Evolutionary conservation across 306 rosid genomes (phyloP), one percentile per base, ranked within the genome.

Genomic region (Medicago lupulina): DNA sequence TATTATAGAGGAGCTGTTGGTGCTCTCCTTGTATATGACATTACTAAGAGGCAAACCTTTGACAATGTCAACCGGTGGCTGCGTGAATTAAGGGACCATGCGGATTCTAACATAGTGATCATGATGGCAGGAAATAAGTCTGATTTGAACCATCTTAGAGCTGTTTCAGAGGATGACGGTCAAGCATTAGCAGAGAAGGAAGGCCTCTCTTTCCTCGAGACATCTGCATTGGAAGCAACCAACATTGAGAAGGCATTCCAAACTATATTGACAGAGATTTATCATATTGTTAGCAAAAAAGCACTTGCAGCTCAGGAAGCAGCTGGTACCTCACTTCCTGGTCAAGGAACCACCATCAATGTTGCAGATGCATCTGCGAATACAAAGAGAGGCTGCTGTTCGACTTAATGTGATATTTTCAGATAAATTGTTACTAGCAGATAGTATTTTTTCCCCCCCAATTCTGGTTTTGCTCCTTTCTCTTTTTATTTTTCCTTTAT

Each of bases 41-140:
- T 95, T 70, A 95, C 99, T 3, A 95, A 95, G 90, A 86, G 91
- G 78, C 97, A 85, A 85, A 92, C 98, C 80, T 95, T 95, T 71
- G 98, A 95, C 68, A 95, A 95, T 76, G 96, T 95, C 53, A 88
- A 84, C 70, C 88, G 98, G 91, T 95, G 98, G 98, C 93, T 95
- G 10, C 97, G 97, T 54, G 98, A 95, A 72, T 76, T 95, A 89
- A 87, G 97, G 86, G 98, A 95, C 81, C 98, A 95, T 77, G 98
- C 97, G 3, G 98, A 95, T 85, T 95, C 98, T 61, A 92, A 95
- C 70, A 92, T 95, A 76, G 97, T 92, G 70, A 95, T 95, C 79
- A 92, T 92, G 97, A 95, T 95, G 98, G 90, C 92, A n/a, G 98
- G 97, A 80, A 95, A 95, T 53, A 95, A 95, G 65, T 95, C 98